Conservation (phyloP, 208 protist genomes). For the Leishmania turanica region DNA sequence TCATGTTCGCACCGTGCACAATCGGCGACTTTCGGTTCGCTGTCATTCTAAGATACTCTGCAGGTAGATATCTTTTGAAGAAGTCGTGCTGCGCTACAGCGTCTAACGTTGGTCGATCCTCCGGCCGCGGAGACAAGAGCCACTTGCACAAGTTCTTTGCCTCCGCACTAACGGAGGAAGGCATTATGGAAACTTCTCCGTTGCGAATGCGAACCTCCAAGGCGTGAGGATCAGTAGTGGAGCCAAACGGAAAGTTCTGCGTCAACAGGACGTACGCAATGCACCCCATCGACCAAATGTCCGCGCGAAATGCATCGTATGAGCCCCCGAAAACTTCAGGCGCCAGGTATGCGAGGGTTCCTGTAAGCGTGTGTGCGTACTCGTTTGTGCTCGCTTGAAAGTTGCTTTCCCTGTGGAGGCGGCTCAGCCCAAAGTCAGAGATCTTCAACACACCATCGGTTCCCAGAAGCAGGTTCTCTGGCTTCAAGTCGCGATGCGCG, state of each 20-base stretch:
- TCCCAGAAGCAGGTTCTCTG: constrained; percentile 93
- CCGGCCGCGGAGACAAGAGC: constrained; percentile 62
- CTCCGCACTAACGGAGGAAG: constrained; percentile 53
- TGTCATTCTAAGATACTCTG: constrained; percentile 45
- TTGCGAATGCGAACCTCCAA: constrained; percentile 61
- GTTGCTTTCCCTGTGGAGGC: constrained; percentile 76
- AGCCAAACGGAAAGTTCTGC: constrained; percentile 88
- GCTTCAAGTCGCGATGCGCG: constrained; percentile 95
- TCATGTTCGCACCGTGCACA: constrained; percentile 45
- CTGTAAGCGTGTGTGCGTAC: constrained; percentile 76
- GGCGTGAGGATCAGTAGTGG: constrained; percentile 45
- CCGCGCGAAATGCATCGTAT: constrained; percentile 86
- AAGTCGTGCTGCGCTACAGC: constrained; percentile 72
- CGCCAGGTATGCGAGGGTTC: constrained; percentile 82
- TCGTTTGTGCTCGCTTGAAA: constrained; percentile 61
- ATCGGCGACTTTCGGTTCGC: constrained; percentile 40
- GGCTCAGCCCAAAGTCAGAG: constrained; percentile 88
- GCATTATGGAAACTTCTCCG: constrained; percentile 55
- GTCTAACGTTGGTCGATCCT: constrained; percentile 66
- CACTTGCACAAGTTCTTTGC: constrained; percentile 61
- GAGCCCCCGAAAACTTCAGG: constrained; percentile 78
- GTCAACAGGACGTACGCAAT: constrained; percentile 86
- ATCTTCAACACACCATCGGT: constrained; percentile 79
- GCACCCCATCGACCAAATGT: constrained; percentile 90
- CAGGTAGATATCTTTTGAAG: constrained; percentile 52